Conservation (phyloP, 2,329 filamentous ascomycete species). For the Penicillium sp. region DNA sequence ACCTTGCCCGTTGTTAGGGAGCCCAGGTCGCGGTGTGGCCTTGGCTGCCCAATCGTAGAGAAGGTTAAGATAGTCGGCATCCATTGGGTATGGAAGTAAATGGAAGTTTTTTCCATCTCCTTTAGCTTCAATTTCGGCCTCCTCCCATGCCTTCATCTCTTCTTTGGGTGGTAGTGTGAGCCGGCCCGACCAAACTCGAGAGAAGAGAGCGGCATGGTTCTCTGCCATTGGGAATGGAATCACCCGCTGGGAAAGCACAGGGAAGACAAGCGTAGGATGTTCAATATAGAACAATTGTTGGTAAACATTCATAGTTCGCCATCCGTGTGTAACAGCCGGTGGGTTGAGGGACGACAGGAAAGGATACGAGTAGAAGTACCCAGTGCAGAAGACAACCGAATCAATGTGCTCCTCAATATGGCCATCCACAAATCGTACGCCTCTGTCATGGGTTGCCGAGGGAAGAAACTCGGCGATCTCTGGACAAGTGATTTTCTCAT, state of each 20-base stretch:
- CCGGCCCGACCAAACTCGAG: constrained; percentile 73
- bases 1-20: constrained; percentile 52
- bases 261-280: constrained; percentile 77
- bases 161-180: constrained; percentile 62
- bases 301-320: constrained; percentile 71
- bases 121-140: constrained; percentile 38
- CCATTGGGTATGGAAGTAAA: constrained; percentile 51
- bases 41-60: constrained; percentile 46
- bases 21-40: constrained; percentile 37
- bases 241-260: constrained; percentile 75
- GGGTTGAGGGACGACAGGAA: constrained; percentile 60
- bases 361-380: constrained; percentile 82
- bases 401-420: constrained; percentile 69
- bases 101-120: constrained; percentile 57
- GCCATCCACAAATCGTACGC: constrained; percentile 68
- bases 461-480: constrained; percentile 58
- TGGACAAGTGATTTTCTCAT: constrained; percentile 59
- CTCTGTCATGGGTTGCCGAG: constrained; percentile 53
- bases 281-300: constrained; percentile 75
- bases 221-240: constrained; percentile 85
- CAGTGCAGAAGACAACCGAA: constrained; percentile 81
- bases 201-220: constrained; percentile 73
- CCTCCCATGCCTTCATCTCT: constrained; percentile 72
- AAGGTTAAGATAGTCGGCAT: constrained; percentile 49
- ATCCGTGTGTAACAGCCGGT: constrained; percentile 67